Conservation (phyloP, 441 rosid genomes). For the Gossypium laxum region DNA sequence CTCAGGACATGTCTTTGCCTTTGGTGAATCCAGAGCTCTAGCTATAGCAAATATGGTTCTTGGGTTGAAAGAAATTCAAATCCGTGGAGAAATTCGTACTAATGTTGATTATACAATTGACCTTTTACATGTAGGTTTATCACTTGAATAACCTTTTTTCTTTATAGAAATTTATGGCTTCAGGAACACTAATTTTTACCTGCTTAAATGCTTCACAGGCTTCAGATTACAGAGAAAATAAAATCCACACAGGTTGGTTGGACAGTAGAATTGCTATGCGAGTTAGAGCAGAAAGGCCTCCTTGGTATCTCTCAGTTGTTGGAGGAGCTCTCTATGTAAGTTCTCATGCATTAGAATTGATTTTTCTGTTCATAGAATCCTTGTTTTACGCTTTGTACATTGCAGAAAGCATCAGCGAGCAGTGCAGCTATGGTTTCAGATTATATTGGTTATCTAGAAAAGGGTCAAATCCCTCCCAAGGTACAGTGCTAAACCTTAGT, state of each 20-base stretch:
- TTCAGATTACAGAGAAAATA: slow-evolving; percentile 89
- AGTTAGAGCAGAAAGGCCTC: slow-evolving; percentile 98
- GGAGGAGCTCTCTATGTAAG: slow-evolving; percentile 98
- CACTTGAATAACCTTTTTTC: background rate
- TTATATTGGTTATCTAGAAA: slow-evolving; percentile 94
- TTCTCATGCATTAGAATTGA: background rate
- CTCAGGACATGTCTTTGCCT: slow-evolving; percentile 92
- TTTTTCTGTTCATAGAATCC: background rate
- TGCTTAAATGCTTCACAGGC: slow-evolving; percentile 46
- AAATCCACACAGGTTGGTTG: slow-evolving; percentile 99
- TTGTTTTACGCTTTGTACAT: slow-evolving; percentile 11
- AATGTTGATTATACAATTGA: slow-evolving; percentile 96
- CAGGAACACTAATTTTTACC: slow-evolving; percentile 16
- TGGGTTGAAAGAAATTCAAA: slow-evolving; percentile 97
- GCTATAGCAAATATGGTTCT: slow-evolving; percentile 99
- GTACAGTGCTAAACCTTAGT: slow-evolving; percentile 26
- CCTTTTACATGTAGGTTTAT: slow-evolving; percentile 75
- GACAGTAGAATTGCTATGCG: slow-evolving; percentile 99
- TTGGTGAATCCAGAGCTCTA: slow-evolving; percentile 95
- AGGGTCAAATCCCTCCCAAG: slow-evolving; percentile 99
- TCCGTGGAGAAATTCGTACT: slow-evolving; percentile 95
- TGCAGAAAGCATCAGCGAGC: slow-evolving; percentile 93
- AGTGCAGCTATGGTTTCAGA: slow-evolving; percentile 95
- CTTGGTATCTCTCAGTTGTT: slow-evolving; percentile 99
- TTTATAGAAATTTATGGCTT: slow-evolving; percentile 1